These are phyloP conservation scores for Xylaria intraflava DNA, from an alignment of 495 filamentous ascomycete species.

Conservation along the genomic window DNA sequence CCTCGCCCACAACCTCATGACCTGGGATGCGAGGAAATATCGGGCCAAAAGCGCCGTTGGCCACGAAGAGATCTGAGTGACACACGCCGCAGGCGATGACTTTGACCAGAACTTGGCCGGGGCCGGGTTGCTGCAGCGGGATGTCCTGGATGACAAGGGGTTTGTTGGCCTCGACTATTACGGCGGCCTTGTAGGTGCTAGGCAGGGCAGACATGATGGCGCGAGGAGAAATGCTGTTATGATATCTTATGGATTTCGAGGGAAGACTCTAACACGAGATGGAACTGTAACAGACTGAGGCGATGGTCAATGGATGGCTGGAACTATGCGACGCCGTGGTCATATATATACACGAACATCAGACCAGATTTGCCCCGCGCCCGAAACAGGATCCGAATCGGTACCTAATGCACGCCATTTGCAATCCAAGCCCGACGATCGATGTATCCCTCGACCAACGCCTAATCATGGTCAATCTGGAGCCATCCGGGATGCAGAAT, in stretches of 20 bases:
- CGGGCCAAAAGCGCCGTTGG: conserved; percentile 27
- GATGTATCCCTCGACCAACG: too few relatives aligned
- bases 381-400: too few relatives aligned
- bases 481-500: too few relatives aligned
- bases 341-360: too few relatives aligned
- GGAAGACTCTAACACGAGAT: too few relatives aligned
- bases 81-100: conserved; percentile 42
- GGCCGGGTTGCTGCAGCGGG: conserved; percentile 20
- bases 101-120: conserved; percentile 35
- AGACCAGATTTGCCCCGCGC: too few relatives aligned
- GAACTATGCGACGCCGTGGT: too few relatives aligned
- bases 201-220: conserved; percentile 30
- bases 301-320: too few relatives aligned
- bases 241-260: not conserved
- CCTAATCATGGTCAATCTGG: too few relatives aligned
- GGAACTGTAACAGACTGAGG: too few relatives aligned
- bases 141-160: conserved; percentile 27
- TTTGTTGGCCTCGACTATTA: conserved; percentile 26
- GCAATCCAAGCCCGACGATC: too few relatives aligned
- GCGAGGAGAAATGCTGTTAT: not conserved
- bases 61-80: conserved; percentile 29
- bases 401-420: too few relatives aligned
- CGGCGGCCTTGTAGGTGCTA: conserved; percentile 31
- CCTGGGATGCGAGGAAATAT: conserved; percentile 45
- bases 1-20: conserved; percentile 46